phyloP scores from a whole-genome alignment of 768 basidiomycete species.

The Trametes elegans region DNA sequence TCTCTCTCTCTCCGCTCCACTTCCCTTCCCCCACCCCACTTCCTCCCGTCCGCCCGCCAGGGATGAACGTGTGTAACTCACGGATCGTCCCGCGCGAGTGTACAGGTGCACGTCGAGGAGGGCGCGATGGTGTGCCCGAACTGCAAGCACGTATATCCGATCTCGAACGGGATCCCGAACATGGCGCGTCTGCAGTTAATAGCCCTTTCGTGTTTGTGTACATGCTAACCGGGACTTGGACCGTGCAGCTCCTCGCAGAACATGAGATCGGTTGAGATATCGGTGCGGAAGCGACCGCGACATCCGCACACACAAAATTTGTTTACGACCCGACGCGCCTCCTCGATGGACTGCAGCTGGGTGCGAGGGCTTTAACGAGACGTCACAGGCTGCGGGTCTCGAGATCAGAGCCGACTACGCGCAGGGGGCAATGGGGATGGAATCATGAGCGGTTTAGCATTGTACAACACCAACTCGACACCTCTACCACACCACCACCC shows the following conservation, averaged over 20 bases:
- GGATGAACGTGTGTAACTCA: too few species aligned
- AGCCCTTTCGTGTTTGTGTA: neutral
- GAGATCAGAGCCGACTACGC: neutral
- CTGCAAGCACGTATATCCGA: conserved; percentile 86
- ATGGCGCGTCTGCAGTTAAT: conserved; percentile 59
- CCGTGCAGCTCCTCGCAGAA: conserved; percentile 76
- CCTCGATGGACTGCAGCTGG: neutral
- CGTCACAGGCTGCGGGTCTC: too few species aligned
- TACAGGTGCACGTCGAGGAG: conserved; percentile 87
- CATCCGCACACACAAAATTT: neutral
- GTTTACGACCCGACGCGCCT: neutral
- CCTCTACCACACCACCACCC: neutral
- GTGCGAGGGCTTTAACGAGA: too few species aligned
- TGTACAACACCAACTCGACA: conserved; percentile 3
- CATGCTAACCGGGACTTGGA: neutral
- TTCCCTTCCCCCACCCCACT: too few species aligned
- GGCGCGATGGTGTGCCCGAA: conserved; percentile 92
- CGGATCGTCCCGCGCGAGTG: neutral
- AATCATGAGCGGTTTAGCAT: neutral
- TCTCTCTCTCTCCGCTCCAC: neutral
- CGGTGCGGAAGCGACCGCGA: neutral
- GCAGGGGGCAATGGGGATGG: neutral
- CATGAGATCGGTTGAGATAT: conserved; percentile 72
- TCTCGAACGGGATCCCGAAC: conserved; percentile 95
- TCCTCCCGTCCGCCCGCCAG: too few species aligned